Evolutionary conservation across 495 filamentous ascomycete species (phyloP).

Genomic region (Penicillium arizonense): DNA sequence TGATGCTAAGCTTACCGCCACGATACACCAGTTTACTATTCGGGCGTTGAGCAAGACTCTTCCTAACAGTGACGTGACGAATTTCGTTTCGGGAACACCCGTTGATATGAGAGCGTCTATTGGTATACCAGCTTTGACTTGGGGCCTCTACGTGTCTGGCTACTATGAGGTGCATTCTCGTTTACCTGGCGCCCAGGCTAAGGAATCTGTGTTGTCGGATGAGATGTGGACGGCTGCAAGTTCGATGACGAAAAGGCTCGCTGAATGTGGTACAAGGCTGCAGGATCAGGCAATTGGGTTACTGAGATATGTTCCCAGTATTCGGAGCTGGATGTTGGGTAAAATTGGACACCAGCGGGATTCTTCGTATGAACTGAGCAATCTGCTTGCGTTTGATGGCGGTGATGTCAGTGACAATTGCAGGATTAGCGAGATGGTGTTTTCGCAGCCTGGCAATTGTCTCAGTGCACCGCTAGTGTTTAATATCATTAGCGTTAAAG

Average conservation of each 20-base stretch:
- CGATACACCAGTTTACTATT: conserved; percentile 21
- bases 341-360: conserved; percentile 23
- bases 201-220: conserved; percentile 8
- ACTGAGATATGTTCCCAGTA: conserved; percentile 21
- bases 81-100: conserved; percentile 22
- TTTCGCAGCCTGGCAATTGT: conserved; percentile 25
- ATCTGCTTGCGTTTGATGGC: conserved; percentile 23
- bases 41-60: conserved; percentile 20
- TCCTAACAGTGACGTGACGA: conserved; percentile 9
- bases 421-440: conserved; percentile 27
- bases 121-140: conserved; percentile 10
- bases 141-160: conserved; percentile 20
- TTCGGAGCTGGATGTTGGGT: conserved; percentile 17
- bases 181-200: neutral
- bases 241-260: conserved; percentile 17
- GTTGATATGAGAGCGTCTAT: conserved; percentile 25
- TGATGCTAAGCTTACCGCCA: conserved; percentile 20
- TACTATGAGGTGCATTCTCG: conserved; percentile 14
- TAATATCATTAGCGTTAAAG: conserved; percentile 25
- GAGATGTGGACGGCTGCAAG: conserved; percentile 20
- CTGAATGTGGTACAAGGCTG: conserved; percentile 12
- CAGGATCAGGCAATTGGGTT: conserved; percentile 27
- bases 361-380: conserved; percentile 28
- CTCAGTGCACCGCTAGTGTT: conserved; percentile 22
- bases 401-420: conserved; percentile 4